Evolutionary conservation across 345 rosid genomes (phyloP).

Genomic region (Murraya koenigii): DNA sequence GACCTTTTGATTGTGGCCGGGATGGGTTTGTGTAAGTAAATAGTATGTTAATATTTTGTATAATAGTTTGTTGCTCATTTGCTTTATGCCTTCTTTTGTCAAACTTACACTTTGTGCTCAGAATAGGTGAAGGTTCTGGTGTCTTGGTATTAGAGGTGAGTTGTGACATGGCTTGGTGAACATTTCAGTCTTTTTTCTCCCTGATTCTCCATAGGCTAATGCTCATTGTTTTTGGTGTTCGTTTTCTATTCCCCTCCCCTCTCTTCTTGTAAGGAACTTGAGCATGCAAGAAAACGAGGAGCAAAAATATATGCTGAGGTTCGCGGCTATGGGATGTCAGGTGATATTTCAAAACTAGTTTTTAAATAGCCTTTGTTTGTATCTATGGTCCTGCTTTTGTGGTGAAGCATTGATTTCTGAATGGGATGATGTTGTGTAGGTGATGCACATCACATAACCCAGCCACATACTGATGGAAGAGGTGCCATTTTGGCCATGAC

Average conservation of each 20-base stretch:
- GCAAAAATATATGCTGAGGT: slow-evolving; percentile 90
- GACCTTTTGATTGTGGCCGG: slow-evolving; percentile 87
- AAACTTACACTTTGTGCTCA: slow-evolving; percentile 37
- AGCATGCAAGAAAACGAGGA: slow-evolving; percentile 86
- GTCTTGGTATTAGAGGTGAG: slow-evolving; percentile 83
- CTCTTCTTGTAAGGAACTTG: slow-evolving; percentile 54
- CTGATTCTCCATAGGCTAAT: not conserved
- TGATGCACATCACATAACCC: slow-evolving; percentile 94
- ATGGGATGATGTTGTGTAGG: slow-evolving; percentile 39
- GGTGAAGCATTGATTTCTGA: slow-evolving; percentile 11
- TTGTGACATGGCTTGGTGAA: slow-evolving; percentile 12
- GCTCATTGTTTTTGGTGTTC: slow-evolving; percentile 5
- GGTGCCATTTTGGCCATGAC: slow-evolving; percentile 93
- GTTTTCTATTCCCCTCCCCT: not conserved
- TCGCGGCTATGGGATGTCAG: slow-evolving; percentile 99
- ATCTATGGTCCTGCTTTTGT: not conserved
- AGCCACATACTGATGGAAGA: slow-evolving; percentile 85
- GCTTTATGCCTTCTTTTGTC: slow-evolving; percentile 6
- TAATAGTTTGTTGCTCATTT: not conserved
- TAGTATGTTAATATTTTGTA: slow-evolving; percentile 10
- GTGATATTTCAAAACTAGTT: slow-evolving; percentile 31
- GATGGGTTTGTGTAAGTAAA: slow-evolving; percentile 97
- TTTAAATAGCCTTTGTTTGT: not conserved
- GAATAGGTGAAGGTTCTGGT: slow-evolving; percentile 97
- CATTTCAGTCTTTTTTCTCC: not conserved